Base-by-base conservation (phyloP, 495 filamentous ascomycete species). In the Amphirosellinia nigrospora region DNA sequence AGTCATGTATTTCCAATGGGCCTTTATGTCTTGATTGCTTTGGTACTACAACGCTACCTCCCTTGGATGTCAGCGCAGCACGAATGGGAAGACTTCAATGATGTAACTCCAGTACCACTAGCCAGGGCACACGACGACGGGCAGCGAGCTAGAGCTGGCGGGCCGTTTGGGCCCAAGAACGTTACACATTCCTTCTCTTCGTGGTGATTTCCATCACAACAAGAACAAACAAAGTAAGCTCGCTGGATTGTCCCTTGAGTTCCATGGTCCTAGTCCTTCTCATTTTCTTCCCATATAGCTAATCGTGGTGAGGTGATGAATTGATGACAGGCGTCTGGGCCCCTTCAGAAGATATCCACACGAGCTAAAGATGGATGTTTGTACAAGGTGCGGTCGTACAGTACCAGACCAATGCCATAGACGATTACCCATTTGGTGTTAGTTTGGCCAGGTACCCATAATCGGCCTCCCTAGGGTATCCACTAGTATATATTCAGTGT, bases 71-170 rank as follows among this genome's bases (percentile, higher is more conserved):
- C 34, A 58, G 55, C 55, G 16, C 28, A 58, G 36, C 55, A 58
- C 55, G 32, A 58, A 58, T 58, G 55, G 70, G 59, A 72, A 72
- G 69, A 67, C 64, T 65, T 36, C 65, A 64, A 74, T 76, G 74
- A 76, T 76, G 74, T 73, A 74, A 76, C 72, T 76, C 65, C 66
- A 72, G 74, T 41, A 23, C 58, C 21, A 41, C 36, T 61, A 28
- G 36, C 36, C 11, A 43, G 58, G 34, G 58, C 34, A 38, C 56
- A 60, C n/a, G 56, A 36, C 5, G 58, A 61, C 11, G 58, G 58
- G 34, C 58, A 61, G 56, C 56, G 36, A 61, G 21, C 58, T 41
- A 38, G 56, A 30, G 19, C 56, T 21, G 36, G 56, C 36, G 11
- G 34, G 56, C n/a, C n/a, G 32, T 41, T 30, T 38, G 15, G 32